A percentile compares a stretch with the other conserved stretches of the same genome.
These are phyloP conservation scores for Stagonosporopsis cucurbitacearum DNA, from an alignment of 2,329 filamentous ascomycete genomes.

Conservation along the genomic window DNA sequence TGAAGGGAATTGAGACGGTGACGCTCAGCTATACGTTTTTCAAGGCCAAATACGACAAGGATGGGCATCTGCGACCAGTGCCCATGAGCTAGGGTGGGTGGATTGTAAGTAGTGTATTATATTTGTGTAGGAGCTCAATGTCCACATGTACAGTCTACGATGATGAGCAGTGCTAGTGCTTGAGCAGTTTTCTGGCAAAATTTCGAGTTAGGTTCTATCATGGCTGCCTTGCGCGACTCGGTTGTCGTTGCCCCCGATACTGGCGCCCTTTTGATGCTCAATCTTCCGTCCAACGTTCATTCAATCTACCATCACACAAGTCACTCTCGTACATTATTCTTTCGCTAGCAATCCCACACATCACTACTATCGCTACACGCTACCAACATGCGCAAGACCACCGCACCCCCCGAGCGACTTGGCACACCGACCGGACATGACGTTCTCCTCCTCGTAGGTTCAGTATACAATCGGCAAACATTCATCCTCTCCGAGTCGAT, in stretches of 20 bases:
- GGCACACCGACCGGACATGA: background rate
- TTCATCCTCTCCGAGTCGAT: constrained; percentile 17
- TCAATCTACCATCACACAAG: background rate
- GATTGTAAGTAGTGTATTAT: constrained; percentile 16
- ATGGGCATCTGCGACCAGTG: constrained; percentile 71
- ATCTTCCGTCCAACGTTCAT: background rate
- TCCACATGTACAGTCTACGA: background rate
- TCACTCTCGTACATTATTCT: background rate
- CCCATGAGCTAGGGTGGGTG: constrained; percentile 40
- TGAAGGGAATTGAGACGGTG: constrained; percentile 93
- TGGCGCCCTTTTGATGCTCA: background rate
- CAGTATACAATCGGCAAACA: constrained; percentile 5
- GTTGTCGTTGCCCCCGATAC: background rate
- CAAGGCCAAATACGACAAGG: constrained; percentile 86
- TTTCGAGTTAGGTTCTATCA: background rate
- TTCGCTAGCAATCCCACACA: background rate
- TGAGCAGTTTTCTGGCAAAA: background rate
- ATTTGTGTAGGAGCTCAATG: constrained; percentile 9
- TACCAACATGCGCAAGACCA: background rate
- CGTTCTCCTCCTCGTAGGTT: constrained; percentile 14
- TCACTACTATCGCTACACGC: constrained; percentile 5
- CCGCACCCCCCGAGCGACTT: constrained; percentile 1
- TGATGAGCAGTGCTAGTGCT: background rate
- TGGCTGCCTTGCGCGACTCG: background rate
- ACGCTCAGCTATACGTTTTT: constrained; percentile 98